A percentile compares a stretch with the other conserved stretches of the same genome.
Conservation (phyloP, 805 yeast genomes). For the Nakazawaea wickerhamii region DNA sequence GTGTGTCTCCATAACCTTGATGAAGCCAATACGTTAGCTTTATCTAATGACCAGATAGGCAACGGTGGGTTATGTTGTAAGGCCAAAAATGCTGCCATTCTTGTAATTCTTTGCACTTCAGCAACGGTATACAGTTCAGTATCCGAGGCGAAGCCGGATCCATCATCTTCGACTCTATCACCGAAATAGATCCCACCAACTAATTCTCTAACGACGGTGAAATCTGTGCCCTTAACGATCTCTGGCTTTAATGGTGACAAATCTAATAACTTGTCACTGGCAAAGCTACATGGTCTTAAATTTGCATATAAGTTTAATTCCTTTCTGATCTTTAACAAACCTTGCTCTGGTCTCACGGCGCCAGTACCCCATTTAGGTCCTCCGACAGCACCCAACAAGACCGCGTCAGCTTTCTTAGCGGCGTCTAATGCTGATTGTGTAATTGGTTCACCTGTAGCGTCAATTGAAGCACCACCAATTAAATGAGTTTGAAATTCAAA, state of each 20-base stretch:
- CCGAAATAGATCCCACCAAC: constrained; percentile 99
- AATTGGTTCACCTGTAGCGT: constrained; percentile 90
- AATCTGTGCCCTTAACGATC: constrained; percentile 84
- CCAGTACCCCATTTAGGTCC: constrained; percentile 99
- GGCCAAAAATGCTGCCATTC: constrained; percentile 98
- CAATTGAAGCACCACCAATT: constrained; percentile 98
- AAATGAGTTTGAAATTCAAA: constrained; percentile 79
- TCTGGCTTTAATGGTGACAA: constrained; percentile 86
- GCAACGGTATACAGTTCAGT: constrained; percentile 88
- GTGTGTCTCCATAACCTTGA: constrained; percentile 96
- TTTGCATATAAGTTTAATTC: constrained; percentile 93
- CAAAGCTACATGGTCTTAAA: constrained; percentile 94
- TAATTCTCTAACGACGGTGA: constrained; percentile 90
- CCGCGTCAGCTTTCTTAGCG: constrained; percentile 86
- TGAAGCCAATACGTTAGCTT: constrained; percentile 95
- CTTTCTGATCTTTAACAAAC: constrained; percentile 88
- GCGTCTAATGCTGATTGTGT: constrained; percentile 81
- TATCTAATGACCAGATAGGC: constrained; percentile 94
- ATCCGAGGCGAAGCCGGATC: constrained; percentile 84
- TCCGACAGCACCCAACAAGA: constrained; percentile 96
- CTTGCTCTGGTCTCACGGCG: constrained; percentile 94
- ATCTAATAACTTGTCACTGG: constrained; percentile 73
- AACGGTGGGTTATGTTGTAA: constrained; percentile 89
- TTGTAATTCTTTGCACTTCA: constrained; percentile 91
- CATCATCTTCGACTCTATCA: constrained; percentile 88